These are phyloP conservation scores for Xylaria scruposa DNA, from an alignment of 495 filamentous ascomycete genomes.

Conservation along the genomic window DNA sequence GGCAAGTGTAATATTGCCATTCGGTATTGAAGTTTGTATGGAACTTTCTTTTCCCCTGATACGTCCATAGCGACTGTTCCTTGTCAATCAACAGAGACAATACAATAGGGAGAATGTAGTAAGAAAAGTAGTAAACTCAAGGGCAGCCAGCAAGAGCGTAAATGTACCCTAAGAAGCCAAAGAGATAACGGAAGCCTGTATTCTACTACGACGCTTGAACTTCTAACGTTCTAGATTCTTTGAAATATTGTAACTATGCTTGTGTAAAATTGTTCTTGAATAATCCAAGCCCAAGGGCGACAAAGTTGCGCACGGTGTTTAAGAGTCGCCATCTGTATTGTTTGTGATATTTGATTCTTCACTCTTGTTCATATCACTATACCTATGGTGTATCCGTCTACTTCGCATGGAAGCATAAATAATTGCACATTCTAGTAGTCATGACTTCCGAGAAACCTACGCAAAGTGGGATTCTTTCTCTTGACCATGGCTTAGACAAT, in stretches of 20 bases:
- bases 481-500: not conserved
- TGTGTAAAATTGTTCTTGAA: not conserved
- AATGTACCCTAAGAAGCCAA: not conserved
- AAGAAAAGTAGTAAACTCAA: not conserved
- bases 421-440: not conserved
- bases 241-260: not conserved
- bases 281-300: not conserved
- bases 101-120: not conserved
- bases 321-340: not conserved
- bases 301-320: not conserved
- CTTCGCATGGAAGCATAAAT: not conserved
- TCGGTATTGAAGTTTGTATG: not conserved
- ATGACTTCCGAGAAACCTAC: not conserved
- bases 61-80: too few relatives aligned
- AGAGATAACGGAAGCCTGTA: not conserved
- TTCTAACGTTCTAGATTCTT: not conserved
- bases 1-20: not conserved
- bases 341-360: too few relatives aligned
- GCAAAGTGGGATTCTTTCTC: not conserved
- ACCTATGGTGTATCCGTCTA: not conserved
- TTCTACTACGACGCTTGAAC: not conserved
- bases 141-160: not conserved
- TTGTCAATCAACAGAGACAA: not conserved
- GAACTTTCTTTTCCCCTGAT: not conserved
- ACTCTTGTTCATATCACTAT: not conserved